These are phyloP conservation scores for Chalciporus sp. DNA, from an alignment of 1,284 basidiomycete species.

Conservation along the genomic window DNA sequence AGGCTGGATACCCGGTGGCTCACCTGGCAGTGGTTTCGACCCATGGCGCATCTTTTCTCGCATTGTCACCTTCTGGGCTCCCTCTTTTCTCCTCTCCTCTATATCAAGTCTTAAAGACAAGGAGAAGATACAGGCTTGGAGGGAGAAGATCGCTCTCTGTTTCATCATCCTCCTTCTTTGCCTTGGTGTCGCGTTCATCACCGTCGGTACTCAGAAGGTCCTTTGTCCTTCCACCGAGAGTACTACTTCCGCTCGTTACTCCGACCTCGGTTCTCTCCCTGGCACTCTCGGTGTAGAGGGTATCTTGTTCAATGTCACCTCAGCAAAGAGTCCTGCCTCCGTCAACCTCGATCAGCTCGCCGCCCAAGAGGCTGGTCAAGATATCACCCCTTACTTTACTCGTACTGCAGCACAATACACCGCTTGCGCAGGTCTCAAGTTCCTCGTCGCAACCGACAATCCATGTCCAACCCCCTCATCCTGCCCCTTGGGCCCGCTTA, in stretches of 20 bases:
- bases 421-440: slow-evolving; percentile 61
- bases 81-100: slow-evolving; percentile 72
- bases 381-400: slow-evolving; percentile 86
- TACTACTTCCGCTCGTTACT: slow-evolving; percentile 66
- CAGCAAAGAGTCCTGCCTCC: slow-evolving; percentile 48
- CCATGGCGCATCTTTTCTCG: slow-evolving; percentile 85
- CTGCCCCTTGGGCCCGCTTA: slow-evolving; percentile 67
- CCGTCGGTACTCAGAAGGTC: slow-evolving; percentile 92
- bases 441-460: slow-evolving; percentile 71
- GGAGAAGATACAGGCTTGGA: slow-evolving; percentile 88
- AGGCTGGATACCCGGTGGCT: slow-evolving; percentile 32
- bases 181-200: slow-evolving; percentile 85
- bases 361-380: slow-evolving; percentile 69
- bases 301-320: slow-evolving; percentile 75
- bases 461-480: slow-evolving; percentile 63
- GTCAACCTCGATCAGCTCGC: slow-evolving; percentile 67
- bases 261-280: slow-evolving; percentile 58
- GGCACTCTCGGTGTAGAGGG: slow-evolving; percentile 82
- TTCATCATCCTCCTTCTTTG: slow-evolving; percentile 83
- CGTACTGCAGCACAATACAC: slow-evolving; percentile 67
- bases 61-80: slow-evolving; percentile 91
- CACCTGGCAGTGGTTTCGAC: slow-evolving; percentile 52
- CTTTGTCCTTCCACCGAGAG: slow-evolving; percentile 77
- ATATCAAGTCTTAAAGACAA: slow-evolving; percentile 83
- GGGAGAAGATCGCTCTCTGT: slow-evolving; percentile 96